Conservation (phyloP, 1,139 yeast genomes). For the Protomyces inouyei region DNA sequence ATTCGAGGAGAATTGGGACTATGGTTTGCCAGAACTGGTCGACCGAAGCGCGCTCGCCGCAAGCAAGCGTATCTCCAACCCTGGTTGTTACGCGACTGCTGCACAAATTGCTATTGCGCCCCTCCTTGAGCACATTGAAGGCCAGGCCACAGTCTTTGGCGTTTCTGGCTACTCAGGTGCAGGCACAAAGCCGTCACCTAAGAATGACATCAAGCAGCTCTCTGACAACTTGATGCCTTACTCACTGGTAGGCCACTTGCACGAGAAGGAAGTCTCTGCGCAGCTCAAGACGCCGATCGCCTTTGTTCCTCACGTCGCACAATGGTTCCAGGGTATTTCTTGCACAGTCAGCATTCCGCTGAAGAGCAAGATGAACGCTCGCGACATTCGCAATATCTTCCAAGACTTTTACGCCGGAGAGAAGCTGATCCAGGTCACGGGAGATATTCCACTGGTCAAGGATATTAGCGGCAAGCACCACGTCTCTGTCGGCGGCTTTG, state of each 20-base stretch:
- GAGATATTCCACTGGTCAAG: constrained; percentile 87
- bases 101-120: constrained; percentile 94
- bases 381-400: constrained; percentile 78
- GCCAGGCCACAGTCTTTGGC: constrained; percentile 83
- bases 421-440: constrained; percentile 72
- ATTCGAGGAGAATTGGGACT: constrained; percentile 83
- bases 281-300: constrained; percentile 77
- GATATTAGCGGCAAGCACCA: constrained; percentile 94
- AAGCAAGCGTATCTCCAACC: constrained; percentile 88
- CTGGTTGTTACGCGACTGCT: constrained; percentile 98
- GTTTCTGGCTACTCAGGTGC: constrained; percentile 99
- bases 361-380: constrained; percentile 63
- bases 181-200: constrained; percentile 96
- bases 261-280: constrained; percentile 82
- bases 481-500: constrained; percentile 90
- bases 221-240: constrained; percentile 86
- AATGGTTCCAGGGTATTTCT: constrained; percentile 98
- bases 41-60: constrained; percentile 59
- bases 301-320: constrained; percentile 95
- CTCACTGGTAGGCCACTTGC: constrained; percentile 92
- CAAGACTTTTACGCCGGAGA: constrained; percentile 88
- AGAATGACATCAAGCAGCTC: constrained; percentile 73
- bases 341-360: constrained; percentile 89
- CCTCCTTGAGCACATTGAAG: constrained; percentile 49
- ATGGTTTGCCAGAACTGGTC: constrained; percentile 83